Conservation (phyloP, 2,329 filamentous ascomycete genomes). For the Phoma sp. region DNA sequence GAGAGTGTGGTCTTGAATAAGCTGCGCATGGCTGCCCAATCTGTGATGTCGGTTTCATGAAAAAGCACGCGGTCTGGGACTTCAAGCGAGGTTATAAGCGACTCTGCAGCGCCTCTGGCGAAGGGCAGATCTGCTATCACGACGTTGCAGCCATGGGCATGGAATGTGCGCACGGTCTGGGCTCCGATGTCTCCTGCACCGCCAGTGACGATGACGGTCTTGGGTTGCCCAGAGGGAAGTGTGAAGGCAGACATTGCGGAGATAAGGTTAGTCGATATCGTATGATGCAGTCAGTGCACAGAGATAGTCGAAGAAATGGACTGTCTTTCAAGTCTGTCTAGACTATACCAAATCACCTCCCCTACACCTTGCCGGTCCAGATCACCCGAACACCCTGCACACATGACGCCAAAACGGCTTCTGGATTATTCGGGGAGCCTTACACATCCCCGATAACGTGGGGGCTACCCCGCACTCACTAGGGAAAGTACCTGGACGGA, state of each 20-base stretch:
- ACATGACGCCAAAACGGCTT: neutral
- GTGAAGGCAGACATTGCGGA: neutral
- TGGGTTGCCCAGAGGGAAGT: constrained; percentile 25
- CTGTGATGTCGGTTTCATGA: constrained; percentile 44
- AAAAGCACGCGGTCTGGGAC: constrained; percentile 43
- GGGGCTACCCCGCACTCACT: constrained; percentile 18
- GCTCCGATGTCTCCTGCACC: constrained; percentile 52
- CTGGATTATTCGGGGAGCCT: constrained; percentile 12
- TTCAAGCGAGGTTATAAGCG: constrained; percentile 36
- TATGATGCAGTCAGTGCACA: neutral
- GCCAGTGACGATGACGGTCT: constrained; percentile 51
- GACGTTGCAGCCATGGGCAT: constrained; percentile 48
- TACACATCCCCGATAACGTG: constrained; percentile 9
- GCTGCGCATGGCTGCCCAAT: constrained; percentile 46
- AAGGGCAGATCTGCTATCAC: constrained; percentile 47
- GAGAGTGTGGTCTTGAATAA: constrained; percentile 43
- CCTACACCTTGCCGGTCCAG: neutral
- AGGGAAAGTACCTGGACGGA: neutral
- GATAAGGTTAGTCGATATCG: neutral
- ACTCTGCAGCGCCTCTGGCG: constrained; percentile 29
- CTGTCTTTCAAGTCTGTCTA: neutral
- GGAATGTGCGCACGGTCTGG: constrained; percentile 47
- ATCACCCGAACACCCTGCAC: neutral
- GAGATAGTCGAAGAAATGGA: neutral
- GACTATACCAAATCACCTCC: neutral